Evolutionary conservation across 768 basidiomycete species (phyloP), one percentile per base, ranked within the genome.

Genomic region (Tulasnella sp.): DNA sequence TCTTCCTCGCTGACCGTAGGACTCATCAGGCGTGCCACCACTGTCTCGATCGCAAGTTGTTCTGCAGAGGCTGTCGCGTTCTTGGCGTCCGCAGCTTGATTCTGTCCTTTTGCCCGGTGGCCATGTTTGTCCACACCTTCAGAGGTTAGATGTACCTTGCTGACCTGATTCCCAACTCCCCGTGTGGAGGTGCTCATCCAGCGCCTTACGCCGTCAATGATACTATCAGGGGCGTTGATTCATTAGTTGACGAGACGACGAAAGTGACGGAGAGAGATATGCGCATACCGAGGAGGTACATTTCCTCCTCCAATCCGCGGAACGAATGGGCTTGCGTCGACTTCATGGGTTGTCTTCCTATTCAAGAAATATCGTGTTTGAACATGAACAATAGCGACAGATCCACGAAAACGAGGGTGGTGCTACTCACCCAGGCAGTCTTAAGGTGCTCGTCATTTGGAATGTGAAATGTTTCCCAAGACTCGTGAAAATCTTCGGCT

Each of bases 381-480:
- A n/a, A n/a, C n/a, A n/a, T n/a, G n/a, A 57, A 45, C 27, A 21
- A 59, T 48, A 17, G 44, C 25, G 38, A 30, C 19, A 2, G 45
- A 43, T 15, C 21, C 21, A 15, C 29, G 19, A 30, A 22, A 54
- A 12, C 38, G 56, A 17, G 4, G 17, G 31, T 62, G n/a, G n/a
- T n/a, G n/a, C n/a, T 30, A 57, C 83, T 53, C 63, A 86, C 89
- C 86, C 87, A 29, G 87, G 86, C 1, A 90, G 74, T 67, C 87
- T 89, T 50, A 86, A 70, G 3, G 88, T 91, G 64, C 85, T 87
- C 62, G 90, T 91, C 85, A 93, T 92, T n/a, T 83, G 85, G 72
- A 84, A 92, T 10, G 87, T 88, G 71, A 92, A 92, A 67, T 92
- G 90, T 67, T 90, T 87, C 17, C 84, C 85, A 53, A 93, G 71